Conservation (phyloP, 306 rosid genomes). For the Abrus precatorius region DNA sequence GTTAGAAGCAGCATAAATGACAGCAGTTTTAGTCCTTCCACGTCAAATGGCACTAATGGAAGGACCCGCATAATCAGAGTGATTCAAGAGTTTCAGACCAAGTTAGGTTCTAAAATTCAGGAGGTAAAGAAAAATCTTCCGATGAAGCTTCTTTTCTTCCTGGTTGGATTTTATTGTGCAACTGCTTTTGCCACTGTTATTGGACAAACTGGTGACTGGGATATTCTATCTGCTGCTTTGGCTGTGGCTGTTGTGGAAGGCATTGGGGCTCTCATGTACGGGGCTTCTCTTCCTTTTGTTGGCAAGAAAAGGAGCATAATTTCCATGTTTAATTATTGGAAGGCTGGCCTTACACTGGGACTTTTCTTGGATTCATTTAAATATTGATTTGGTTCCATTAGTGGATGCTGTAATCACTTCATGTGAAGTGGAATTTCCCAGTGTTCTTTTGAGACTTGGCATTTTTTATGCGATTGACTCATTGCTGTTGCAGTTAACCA, state of each 20-base stretch:
- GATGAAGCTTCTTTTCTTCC: conserved; percentile 76
- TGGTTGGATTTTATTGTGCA: conserved; percentile 92
- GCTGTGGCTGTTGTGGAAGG: conserved; percentile 89
- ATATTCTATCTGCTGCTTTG: conserved; percentile 90
- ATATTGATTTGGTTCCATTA: conserved; percentile 59
- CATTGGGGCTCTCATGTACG: conserved; percentile 95
- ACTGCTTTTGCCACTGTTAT: conserved; percentile 95
- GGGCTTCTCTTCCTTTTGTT: conserved; percentile 66
- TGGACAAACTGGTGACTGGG: conserved; percentile 99
- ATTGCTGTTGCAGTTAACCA: conserved; percentile 9
- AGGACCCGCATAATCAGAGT: conserved; percentile 77
- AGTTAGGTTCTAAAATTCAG: conserved; percentile 65
- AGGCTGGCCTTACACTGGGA: conserved; percentile 91
- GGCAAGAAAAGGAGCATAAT: conserved; percentile 64
- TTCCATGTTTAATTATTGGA: conserved; percentile 91
- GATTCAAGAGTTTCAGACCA: conserved; percentile 70
- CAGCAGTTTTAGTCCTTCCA: conserved; percentile 65
- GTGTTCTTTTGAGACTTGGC: conserved; percentile 40
- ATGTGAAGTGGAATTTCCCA: conserved; percentile 40
- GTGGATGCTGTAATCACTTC: conserved; percentile 24
- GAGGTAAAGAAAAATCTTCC: conserved; percentile 82
- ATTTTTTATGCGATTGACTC: conserved; percentile 27
- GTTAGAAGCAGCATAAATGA: conserved; percentile 71
- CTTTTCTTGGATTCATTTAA: conserved; percentile 98
- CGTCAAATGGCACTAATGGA: conserved; percentile 67